Percentiles rank a stretch among this genome's conserved stretches.
Evolutionary conservation across 805 yeast genomes (phyloP).

Genomic region (Lipomyces lipofer): DNA sequence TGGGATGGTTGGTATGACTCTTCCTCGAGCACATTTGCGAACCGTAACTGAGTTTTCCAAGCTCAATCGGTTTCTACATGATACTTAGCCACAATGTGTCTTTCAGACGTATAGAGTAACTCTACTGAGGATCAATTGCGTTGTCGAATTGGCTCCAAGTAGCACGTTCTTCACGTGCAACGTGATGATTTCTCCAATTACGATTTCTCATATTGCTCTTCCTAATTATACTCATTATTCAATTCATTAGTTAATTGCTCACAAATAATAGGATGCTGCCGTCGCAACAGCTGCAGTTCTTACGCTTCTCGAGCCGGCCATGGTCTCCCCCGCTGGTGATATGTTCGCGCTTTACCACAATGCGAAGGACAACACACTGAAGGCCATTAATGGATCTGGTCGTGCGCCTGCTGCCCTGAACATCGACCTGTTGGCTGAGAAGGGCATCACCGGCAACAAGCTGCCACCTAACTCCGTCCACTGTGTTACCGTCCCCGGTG

Average conservation of each 20-base stretch:
- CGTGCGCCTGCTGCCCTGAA: conserved; percentile 56
- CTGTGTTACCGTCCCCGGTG: conserved; percentile 74
- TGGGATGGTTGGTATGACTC: no score
- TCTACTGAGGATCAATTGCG: no score
- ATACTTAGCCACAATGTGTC: no score
- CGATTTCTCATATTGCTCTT: no score
- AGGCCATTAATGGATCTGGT: conserved; percentile 77
- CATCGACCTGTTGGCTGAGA: conserved; percentile 50
- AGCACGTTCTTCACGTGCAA: no score
- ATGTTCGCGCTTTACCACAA: conserved; percentile 61
- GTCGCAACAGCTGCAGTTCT: conserved; percentile 46
- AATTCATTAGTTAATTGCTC: background rate
- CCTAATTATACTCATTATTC: no score
- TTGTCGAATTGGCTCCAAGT: no score
- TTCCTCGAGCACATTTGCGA: no score
- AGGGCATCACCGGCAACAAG: conserved; percentile 50
- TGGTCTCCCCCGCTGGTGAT: conserved; percentile 47
- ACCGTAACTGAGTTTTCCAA: no score
- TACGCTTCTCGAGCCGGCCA: conserved; percentile 44
- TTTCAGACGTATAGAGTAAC: no score
- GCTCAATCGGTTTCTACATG: no score
- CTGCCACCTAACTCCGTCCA: conserved; percentile 56
- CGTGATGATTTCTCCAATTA: no score
- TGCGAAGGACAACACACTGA: conserved; percentile 50
- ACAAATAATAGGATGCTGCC: conserved; percentile 40